A percentile compares a stretch with the other conserved stretches of the same genome.
phyloP scores from a whole-genome alignment of 192 early-diverging fungal species.

The Chytriomyces sp. region DNA sequence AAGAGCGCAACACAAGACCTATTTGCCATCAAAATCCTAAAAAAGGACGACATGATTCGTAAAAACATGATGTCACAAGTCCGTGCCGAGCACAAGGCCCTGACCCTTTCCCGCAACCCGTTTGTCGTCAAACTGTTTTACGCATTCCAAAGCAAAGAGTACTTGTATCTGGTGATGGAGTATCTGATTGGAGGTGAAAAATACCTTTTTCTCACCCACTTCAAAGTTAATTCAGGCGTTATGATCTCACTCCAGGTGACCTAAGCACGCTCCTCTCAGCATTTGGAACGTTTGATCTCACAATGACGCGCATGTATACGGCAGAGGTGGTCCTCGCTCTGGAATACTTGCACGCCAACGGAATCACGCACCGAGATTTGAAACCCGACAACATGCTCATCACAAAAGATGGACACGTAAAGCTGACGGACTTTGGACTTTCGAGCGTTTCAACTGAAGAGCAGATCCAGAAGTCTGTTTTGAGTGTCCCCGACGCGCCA shows the following conservation, averaged over 20 bases:
- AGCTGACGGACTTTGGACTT: slow-evolving; percentile 83
- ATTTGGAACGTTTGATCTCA: slow-evolving; percentile 74
- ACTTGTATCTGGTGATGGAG: slow-evolving; percentile 91
- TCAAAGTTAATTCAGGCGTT: slow-evolving; percentile 13
- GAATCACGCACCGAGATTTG: slow-evolving; percentile 79
- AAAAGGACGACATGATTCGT: slow-evolving; percentile 91
- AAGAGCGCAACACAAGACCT: slow-evolving; percentile 87
- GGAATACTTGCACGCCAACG: slow-evolving; percentile 87
- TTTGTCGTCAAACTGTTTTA: slow-evolving; percentile 94
- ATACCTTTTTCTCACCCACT: neutral
- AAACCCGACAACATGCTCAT: slow-evolving; percentile 74
- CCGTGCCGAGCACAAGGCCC: slow-evolving; percentile 82
- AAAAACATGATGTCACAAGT: slow-evolving; percentile 97
- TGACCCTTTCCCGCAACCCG: slow-evolving; percentile 77
- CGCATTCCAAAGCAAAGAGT: slow-evolving; percentile 87
- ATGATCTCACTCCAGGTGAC: slow-evolving; percentile 8
- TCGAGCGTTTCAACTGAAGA: slow-evolving; percentile 78
- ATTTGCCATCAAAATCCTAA: slow-evolving; percentile 91
- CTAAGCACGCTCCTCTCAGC: slow-evolving; percentile 30
- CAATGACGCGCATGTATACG: slow-evolving; percentile 85
- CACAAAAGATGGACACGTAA: slow-evolving; percentile 61
- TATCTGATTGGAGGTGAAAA: slow-evolving; percentile 79
- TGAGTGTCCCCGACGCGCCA: neutral
- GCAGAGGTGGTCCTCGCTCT: slow-evolving; percentile 89
- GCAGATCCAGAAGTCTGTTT: slow-evolving; percentile 35